Percentiles rank a stretch among this genome's conserved stretches.
phyloP scores from a whole-genome alignment of 306 rosid genomes.

The Adenanthera pavonina region DNA sequence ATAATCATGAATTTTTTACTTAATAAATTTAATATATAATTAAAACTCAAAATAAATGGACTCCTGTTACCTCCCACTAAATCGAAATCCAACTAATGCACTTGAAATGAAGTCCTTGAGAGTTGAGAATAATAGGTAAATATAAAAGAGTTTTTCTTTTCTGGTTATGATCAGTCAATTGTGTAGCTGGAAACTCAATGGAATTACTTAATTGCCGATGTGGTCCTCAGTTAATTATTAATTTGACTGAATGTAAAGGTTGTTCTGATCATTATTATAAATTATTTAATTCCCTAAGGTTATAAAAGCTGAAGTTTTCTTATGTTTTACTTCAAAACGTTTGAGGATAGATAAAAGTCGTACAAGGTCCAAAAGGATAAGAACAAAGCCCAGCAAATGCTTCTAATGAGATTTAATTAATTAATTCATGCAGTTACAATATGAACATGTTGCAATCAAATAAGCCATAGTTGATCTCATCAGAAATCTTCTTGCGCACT shows the following conservation, averaged over 20 bases:
- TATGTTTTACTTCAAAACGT: constrained; percentile 30
- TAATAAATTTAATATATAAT: too few species aligned
- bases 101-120: background rate
- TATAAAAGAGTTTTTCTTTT: background rate
- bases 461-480: background rate
- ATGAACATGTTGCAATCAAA: background rate
- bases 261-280: background rate
- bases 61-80: too few species aligned
- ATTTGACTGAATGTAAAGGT: background rate
- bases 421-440: background rate
- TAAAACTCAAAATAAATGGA: too few species aligned
- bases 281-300: constrained; percentile 20
- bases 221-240: constrained; percentile 29
- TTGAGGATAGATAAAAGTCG: constrained; percentile 2
- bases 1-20: too few species aligned
- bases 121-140: background rate
- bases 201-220: background rate
- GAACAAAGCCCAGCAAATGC: background rate
- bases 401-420: background rate
- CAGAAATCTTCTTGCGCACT: background rate
- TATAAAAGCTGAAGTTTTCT: constrained; percentile 10
- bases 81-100: background rate
- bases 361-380: background rate
- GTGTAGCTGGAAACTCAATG: background rate
- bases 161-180: background rate